phyloP scores from a whole-genome alignment of 2,329 filamentous ascomycete genomes.

The Aureobasidium zeae region DNA sequence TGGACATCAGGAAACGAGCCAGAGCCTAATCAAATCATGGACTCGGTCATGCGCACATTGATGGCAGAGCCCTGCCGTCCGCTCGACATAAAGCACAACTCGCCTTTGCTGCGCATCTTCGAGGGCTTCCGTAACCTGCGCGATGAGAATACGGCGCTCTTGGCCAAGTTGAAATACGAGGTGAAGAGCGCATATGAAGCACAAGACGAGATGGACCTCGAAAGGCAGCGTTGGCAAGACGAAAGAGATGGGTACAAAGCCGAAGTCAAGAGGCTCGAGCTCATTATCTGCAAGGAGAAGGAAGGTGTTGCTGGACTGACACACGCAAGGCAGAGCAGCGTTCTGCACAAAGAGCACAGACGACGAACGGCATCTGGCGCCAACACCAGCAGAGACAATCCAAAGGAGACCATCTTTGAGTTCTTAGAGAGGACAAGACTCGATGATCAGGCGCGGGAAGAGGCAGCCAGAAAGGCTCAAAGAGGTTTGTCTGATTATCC shows the following conservation, averaged over 20 bases:
- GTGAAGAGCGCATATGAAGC: constrained; percentile 19
- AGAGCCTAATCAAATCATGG: constrained; percentile 21
- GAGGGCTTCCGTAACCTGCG: constrained; percentile 33
- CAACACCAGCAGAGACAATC: constrained; percentile 17
- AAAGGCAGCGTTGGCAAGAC: constrained; percentile 27
- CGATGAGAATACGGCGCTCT: constrained; percentile 28
- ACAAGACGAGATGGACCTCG: constrained; percentile 22
- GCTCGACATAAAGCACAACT: constrained; percentile 28
- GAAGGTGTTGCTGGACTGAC: constrained; percentile 36
- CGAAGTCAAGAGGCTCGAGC: constrained; percentile 37
- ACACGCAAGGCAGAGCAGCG: constrained; percentile 33
- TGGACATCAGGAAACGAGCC: constrained; percentile 1
- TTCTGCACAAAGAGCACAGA: constrained; percentile 23
- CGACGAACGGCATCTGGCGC: constrained; percentile 14
- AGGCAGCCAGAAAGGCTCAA: constrained; percentile 22
- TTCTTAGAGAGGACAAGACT: constrained; percentile 25
- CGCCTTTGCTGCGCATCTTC: constrained; percentile 34
- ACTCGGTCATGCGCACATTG: constrained; percentile 26
- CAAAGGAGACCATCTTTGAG: constrained; percentile 28
- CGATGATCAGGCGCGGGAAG: constrained; percentile 23
- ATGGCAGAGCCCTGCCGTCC: constrained; percentile 24
- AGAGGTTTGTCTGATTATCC: constrained; percentile 22
- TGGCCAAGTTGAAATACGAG: constrained; percentile 25
- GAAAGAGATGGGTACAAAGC: constrained; percentile 31
- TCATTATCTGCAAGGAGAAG: constrained; percentile 35